Percentiles rank a stretch among this genome's conserved stretches.
Conservation (phyloP, 73 alveolate species). For the Uronychia setigera region DNA sequence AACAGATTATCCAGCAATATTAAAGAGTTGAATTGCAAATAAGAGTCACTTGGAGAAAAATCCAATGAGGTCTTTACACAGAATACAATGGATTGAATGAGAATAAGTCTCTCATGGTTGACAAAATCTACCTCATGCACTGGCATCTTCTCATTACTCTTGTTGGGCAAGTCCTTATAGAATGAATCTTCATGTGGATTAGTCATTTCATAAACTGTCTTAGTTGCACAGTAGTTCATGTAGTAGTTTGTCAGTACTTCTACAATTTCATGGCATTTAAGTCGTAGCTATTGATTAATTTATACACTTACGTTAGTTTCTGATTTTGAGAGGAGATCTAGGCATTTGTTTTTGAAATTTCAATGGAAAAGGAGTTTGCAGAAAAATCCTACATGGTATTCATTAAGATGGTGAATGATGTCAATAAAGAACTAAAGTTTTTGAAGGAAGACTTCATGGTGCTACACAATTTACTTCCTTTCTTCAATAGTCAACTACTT, state of each 20-base stretch:
- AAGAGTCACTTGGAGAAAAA: constrained; percentile 28
- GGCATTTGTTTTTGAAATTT: constrained; percentile 23
- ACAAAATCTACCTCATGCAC: constrained; percentile 42
- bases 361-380: constrained; percentile 29
- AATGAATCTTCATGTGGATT: neutral
- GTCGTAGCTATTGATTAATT: constrained; percentile 24
- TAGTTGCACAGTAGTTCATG: constrained; percentile 37
- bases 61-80: constrained; percentile 36
- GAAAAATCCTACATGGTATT: constrained; percentile 43
- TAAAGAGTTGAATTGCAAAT: constrained; percentile 57
- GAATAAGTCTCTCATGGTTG: constrained; percentile 46
- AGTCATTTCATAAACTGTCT: constrained; percentile 26
- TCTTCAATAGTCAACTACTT: constrained; percentile 12
- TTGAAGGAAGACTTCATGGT: constrained; percentile 42
- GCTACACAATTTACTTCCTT: constrained; percentile 19
- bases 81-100: constrained; percentile 24
- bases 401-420: constrained; percentile 17
- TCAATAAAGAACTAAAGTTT: constrained; percentile 55
- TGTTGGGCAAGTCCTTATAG: neutral
- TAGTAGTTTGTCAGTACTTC: constrained; percentile 42
- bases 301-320: constrained; percentile 8
- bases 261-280: constrained; percentile 65
- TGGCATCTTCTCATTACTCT: constrained; percentile 9
- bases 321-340: constrained; percentile 35
- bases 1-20: constrained; percentile 55